phyloP scores from a whole-genome alignment of 176 grass and related monocot species.

The Lolium multiflorum region DNA sequence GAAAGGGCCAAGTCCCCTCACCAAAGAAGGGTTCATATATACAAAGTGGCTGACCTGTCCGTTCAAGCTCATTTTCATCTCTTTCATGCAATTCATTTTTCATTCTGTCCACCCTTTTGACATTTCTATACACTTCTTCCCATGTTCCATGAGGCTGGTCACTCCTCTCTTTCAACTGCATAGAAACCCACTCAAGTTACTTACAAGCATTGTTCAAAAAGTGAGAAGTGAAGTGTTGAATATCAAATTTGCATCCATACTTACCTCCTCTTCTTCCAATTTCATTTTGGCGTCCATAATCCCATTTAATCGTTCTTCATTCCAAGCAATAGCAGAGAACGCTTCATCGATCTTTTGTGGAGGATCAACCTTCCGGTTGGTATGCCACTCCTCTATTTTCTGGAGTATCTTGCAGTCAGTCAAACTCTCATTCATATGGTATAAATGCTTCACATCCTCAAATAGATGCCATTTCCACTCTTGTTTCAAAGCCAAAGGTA shows the following conservation, averaged over 20 bases:
- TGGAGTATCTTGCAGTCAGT: constrained; percentile 64
- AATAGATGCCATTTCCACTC: constrained; percentile 90
- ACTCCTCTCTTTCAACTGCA: constrained; percentile 92
- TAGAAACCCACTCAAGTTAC: constrained; percentile 39
- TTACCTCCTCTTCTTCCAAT: constrained; percentile 89
- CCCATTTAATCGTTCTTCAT: constrained; percentile 78
- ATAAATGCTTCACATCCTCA: constrained; percentile 59
- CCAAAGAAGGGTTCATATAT: constrained; percentile 99
- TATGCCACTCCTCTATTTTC: constrained; percentile 80
- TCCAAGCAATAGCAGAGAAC: constrained; percentile 74
- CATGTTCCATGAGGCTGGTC: constrained; percentile 87
- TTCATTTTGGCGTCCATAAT: constrained; percentile 58
- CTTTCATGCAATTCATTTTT: constrained; percentile 95
- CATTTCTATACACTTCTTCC: constrained; percentile 97
- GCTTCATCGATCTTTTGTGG: constrained; percentile 59
- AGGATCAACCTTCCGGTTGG: constrained; percentile 47
- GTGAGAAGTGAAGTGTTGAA: neutral
- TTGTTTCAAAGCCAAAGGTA: constrained; percentile 74
- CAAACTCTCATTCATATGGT: constrained; percentile 52
- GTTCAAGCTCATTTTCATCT: constrained; percentile 92
- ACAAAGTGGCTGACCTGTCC: constrained; percentile 93
- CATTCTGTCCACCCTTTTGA: constrained; percentile 81
- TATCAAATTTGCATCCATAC: constrained; percentile 12
- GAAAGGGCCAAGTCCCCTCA: constrained; percentile 91
- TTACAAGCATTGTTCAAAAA: neutral